phyloP scores from a whole-genome alignment of 2,329 filamentous ascomycete genomes.

The Leptographium galeiforme region DNA sequence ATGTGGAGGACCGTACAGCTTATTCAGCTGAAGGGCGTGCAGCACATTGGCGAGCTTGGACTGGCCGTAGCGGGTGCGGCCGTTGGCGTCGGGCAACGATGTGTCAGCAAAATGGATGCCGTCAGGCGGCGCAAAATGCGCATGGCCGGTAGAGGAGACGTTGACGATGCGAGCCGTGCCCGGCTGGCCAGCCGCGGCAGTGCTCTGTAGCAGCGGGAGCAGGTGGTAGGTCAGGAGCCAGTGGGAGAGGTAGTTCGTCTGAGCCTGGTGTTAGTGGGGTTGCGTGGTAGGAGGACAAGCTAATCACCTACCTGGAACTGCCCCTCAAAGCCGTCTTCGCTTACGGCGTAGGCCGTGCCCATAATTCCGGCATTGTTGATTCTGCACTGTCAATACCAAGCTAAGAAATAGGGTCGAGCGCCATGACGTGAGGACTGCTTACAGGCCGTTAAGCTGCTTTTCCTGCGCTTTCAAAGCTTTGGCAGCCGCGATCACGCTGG shows the following conservation, averaged over 20 bases:
- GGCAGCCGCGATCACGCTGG: conserved; percentile 22
- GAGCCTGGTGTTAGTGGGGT: not conserved
- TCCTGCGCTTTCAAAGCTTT: conserved; percentile 17
- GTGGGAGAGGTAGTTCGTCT: conserved; percentile 30
- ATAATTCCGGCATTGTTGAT: conserved; percentile 21
- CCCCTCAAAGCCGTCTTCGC: conserved; percentile 21
- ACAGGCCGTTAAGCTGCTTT: conserved; percentile 17
- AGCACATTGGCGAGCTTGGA: conserved; percentile 10
- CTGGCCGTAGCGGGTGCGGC: conserved; percentile 9
- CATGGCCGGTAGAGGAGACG: conserved; percentile 8
- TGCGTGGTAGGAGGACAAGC: not conserved
- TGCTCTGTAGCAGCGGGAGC: conserved; percentile 21
- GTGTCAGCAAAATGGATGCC: conserved; percentile 9
- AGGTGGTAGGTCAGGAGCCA: conserved; percentile 26
- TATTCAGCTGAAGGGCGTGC: conserved; percentile 5
- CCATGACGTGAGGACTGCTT: not conserved
- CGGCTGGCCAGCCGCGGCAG: conserved; percentile 12
- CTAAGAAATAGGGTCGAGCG: not conserved
- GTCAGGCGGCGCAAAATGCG: not conserved
- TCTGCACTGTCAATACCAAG: not conserved
- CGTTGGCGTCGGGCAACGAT: not conserved
- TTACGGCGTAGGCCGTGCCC: conserved; percentile 18
- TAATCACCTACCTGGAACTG: conserved; percentile 15
- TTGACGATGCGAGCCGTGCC: conserved; percentile 13
- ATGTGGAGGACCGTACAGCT: conserved; percentile 4